Evolutionary conservation across 176 grass and related monocot genomes (phyloP).

Genomic region (Tillandsia leiboldiana): DNA sequence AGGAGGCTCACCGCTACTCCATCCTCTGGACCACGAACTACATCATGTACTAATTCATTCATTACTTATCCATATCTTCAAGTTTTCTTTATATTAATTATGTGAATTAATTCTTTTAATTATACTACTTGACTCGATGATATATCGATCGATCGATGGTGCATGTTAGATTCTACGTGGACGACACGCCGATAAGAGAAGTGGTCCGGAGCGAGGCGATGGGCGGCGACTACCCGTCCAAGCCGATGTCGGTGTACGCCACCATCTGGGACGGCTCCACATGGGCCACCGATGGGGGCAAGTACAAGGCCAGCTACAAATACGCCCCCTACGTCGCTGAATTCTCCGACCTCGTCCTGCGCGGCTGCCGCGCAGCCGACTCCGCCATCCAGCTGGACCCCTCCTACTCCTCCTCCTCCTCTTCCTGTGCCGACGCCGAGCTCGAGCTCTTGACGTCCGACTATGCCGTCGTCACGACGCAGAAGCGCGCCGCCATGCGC

Average conservation of each 20-base stretch:
- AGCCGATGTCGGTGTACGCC: constrained; percentile 76
- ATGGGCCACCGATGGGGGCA: constrained; percentile 72
- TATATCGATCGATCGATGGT: no score
- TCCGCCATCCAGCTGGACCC: constrained; percentile 12
- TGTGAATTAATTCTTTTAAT: no score
- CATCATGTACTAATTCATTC: constrained; percentile 38
- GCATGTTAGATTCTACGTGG: constrained; percentile 57
- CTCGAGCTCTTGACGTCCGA: constrained; percentile 39
- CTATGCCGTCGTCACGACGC: constrained; percentile 51
- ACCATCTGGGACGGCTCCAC: constrained; percentile 78
- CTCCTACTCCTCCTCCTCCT: background rate
- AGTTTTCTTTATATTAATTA: no score
- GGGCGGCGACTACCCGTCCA: constrained; percentile 68
- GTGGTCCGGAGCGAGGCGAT: constrained; percentile 51
- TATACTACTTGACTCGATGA: no score
- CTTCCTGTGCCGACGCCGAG: background rate
- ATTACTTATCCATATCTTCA: background rate
- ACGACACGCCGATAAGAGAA: constrained; percentile 65
- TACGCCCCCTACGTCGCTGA: constrained; percentile 57
- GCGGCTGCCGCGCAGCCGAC: constrained; percentile 37
- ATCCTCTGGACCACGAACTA: constrained; percentile 60
- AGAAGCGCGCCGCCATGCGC: constrained; percentile 64
- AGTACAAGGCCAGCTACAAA: constrained; percentile 81
- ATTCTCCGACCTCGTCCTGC: constrained; percentile 38
- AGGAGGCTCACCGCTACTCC: constrained; percentile 56